Conservation (phyloP, 495 filamentous ascomycete genomes). For the Penicillium bialowiezense region DNA sequence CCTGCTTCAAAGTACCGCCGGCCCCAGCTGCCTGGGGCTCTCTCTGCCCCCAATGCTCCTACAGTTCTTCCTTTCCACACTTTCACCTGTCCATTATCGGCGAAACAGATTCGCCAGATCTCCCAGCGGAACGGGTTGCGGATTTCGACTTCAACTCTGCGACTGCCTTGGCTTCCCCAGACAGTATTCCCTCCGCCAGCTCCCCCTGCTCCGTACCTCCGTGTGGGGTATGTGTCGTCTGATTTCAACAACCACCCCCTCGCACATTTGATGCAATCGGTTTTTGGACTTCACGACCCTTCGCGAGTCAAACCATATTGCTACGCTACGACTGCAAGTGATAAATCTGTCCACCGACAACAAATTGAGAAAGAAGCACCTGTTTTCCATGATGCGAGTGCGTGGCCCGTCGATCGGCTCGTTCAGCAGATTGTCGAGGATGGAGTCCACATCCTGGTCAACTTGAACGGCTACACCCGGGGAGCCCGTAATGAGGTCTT, state of each 20-base stretch:
- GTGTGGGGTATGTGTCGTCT: conserved; percentile 93
- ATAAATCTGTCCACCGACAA: conserved; percentile 84
- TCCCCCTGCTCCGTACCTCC: conserved; percentile 78
- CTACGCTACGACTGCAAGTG: conserved; percentile 94
- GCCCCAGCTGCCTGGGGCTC: conserved; percentile 68
- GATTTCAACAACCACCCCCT: conserved; percentile 99
- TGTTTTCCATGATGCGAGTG: conserved; percentile 84
- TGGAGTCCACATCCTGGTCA: conserved; percentile 93
- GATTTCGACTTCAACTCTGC: conserved; percentile 85
- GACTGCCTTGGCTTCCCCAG: conserved; percentile 78
- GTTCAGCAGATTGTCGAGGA: conserved; percentile 91
- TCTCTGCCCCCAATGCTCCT: conserved; percentile 84
- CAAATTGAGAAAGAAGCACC: conserved; percentile 96
- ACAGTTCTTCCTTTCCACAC: conserved; percentile 99
- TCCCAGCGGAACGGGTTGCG: conserved; percentile 92
- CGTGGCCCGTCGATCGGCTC: conserved; percentile 79
- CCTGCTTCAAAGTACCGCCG: conserved; percentile 63
- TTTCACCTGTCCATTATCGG: conserved; percentile 91
- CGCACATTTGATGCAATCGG: conserved; percentile 97
- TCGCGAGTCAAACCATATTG: conserved; percentile 79
- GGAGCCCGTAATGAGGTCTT: conserved; percentile 98
- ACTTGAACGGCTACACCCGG: conserved; percentile 95
- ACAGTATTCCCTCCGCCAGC: conserved; percentile 79
- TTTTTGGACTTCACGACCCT: conserved; percentile 87
- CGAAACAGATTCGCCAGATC: conserved; percentile 91